Evolutionary conservation across 176 grass and related monocot genomes (phyloP).

Genomic region (Calamus simplicifolius): DNA sequence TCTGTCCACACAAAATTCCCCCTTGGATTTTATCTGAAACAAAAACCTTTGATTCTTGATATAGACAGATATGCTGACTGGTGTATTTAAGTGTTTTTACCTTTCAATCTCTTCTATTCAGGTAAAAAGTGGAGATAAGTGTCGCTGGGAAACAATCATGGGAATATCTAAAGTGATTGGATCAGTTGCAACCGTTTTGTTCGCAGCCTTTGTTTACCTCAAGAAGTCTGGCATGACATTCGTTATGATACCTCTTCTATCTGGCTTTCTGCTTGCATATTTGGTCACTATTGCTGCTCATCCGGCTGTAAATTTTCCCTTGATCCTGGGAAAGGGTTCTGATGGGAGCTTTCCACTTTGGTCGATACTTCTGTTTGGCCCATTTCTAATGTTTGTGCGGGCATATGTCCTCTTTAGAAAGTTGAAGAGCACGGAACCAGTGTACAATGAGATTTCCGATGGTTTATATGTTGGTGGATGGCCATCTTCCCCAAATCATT

Average conservation of each 20-base stretch:
- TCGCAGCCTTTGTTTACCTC: conserved; percentile 30
- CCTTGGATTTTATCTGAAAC: no score
- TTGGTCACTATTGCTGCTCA: conserved; percentile 66
- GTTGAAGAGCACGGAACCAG: conserved; percentile 55
- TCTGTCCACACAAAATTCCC: no score
- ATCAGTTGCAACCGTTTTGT: conserved; percentile 32
- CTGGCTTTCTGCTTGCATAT: conserved; percentile 36
- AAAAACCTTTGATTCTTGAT: no score
- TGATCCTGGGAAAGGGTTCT: conserved; percentile 60
- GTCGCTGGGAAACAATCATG: conserved; percentile 14
- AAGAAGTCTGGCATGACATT: conserved; percentile 22
- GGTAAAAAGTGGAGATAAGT: neutral
- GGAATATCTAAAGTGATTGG: conserved; percentile 63
- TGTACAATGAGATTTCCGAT: conserved; percentile 68
- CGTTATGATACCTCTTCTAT: conserved; percentile 47
- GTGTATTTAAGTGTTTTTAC: neutral
- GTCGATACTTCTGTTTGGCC: conserved; percentile 71
- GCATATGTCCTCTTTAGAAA: conserved; percentile 55
- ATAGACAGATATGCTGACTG: no score
- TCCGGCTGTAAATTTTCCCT: conserved; percentile 58
- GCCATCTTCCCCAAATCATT: conserved; percentile 59
- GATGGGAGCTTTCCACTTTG: conserved; percentile 67
- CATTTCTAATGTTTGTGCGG: conserved; percentile 57
- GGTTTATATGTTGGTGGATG: conserved; percentile 80
- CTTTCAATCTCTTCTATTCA: conserved; percentile 8